These are phyloP conservation scores for Pseudogymnoascus sp. DNA, from an alignment of 2,329 filamentous ascomycete genomes.

Conservation along the genomic window DNA sequence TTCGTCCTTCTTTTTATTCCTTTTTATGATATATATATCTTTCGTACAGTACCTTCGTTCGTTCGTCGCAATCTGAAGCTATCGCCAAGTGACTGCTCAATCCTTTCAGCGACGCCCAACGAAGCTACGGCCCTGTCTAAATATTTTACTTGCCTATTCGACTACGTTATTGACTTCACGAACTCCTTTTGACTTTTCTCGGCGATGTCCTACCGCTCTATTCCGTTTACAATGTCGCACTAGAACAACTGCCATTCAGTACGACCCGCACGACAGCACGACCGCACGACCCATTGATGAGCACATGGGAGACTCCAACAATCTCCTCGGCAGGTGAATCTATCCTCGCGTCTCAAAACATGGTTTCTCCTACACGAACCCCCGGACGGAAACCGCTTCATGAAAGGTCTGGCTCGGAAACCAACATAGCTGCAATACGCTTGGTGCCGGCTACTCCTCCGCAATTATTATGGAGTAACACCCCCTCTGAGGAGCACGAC, in stretches of 20 bases:
- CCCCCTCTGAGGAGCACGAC: slow-evolving; percentile 15
- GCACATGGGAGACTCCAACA: slow-evolving; percentile 2
- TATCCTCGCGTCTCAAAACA: slow-evolving; percentile 11
- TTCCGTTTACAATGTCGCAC: slow-evolving; percentile 6
- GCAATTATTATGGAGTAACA: slow-evolving; percentile 10
- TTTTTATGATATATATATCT: slow-evolving; percentile 3
- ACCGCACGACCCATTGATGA: slow-evolving; percentile 1
- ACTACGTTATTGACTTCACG: not conserved
- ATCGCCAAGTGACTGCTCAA: not conserved
- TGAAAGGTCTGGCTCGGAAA: slow-evolving; percentile 12
- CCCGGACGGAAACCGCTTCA: slow-evolving; percentile 11
- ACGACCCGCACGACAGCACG: not conserved
- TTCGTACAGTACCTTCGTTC: not conserved
- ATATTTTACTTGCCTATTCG: slow-evolving; percentile 3
- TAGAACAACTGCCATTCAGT: not conserved
- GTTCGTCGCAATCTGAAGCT: not conserved
- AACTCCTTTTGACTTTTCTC: not conserved
- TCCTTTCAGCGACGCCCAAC: slow-evolving; percentile 1
- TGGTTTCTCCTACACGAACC: slow-evolving; percentile 10
- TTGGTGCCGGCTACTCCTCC: slow-evolving; percentile 11
- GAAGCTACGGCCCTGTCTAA: not conserved
- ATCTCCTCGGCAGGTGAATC: slow-evolving; percentile 2
- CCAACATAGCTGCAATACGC: slow-evolving; percentile 13
- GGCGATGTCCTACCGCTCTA: not conserved
- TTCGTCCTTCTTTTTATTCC: slow-evolving; percentile 8